These are phyloP conservation scores for Letharia lupina DNA, from an alignment of 495 filamentous ascomycete genomes.

Conservation along the genomic window DNA sequence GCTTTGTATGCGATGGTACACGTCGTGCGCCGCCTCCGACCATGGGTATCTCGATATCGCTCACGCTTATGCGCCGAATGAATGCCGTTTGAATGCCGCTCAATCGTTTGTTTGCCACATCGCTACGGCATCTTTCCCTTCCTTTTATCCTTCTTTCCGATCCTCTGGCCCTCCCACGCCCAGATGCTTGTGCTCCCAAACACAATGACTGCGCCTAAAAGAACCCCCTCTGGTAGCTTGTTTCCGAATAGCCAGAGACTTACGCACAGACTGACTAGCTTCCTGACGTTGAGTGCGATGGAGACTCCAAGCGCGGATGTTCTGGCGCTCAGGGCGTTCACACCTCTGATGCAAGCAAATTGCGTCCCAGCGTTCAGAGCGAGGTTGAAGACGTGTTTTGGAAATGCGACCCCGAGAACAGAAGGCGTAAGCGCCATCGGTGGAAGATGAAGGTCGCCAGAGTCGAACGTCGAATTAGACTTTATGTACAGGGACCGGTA, in stretches of 20 bases:
- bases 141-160: slow-evolving; percentile 40
- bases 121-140: slow-evolving; percentile 24
- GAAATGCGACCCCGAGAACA: slow-evolving; percentile 42
- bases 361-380: slow-evolving; percentile 81
- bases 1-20: neutral
- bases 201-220: slow-evolving; percentile 73
- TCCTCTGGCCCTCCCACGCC: slow-evolving; percentile 56
- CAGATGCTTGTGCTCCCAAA: slow-evolving; percentile 85
- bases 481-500: neutral
- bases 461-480: neutral
- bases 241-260: slow-evolving; percentile 95
- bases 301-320: slow-evolving; percentile 90
- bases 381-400: slow-evolving; percentile 64
- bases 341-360: slow-evolving; percentile 87
- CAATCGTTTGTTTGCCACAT: neutral
- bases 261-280: slow-evolving; percentile 80
- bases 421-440: slow-evolving; percentile 40
- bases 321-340: slow-evolving; percentile 78
- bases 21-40: neutral
- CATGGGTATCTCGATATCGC: neutral
- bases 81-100: neutral
- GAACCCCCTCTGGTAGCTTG: slow-evolving; percentile 58
- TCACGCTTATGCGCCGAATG: neutral
- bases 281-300: slow-evolving; percentile 89
- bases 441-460: slow-evolving; percentile 14